Evolutionary conservation across 73 alveolate genomes (phyloP).

Genomic region (Paramecium pentaurelia): DNA sequence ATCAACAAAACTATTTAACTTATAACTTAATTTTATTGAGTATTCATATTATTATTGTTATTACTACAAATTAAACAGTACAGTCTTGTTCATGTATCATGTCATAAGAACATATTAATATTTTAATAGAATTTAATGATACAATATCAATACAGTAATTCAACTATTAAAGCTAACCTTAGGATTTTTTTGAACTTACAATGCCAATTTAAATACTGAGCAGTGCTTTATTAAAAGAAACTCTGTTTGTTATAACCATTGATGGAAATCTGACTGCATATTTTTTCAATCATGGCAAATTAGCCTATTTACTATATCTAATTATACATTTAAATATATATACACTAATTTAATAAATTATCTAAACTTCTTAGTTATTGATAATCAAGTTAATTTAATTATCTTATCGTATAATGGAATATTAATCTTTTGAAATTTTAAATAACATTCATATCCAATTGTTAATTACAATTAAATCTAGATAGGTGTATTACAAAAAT

Average conservation of each 20-base stretch:
- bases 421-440: neutral
- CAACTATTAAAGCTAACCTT: neutral
- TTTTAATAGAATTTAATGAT: no score
- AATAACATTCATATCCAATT: neutral
- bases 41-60: no score
- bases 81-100: neutral
- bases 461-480: no score
- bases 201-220: neutral
- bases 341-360: neutral
- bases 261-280: neutral
- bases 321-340: neutral
- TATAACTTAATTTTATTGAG: no score
- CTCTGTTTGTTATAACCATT: neutral
- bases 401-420: neutral
- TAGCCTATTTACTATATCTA: neutral
- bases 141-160: no score
- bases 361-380: neutral
- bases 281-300: no score
- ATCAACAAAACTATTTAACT: no score
- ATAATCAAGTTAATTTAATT: neutral
- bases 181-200: neutral
- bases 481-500: neutral
- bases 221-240: neutral
- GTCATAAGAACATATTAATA: neutral
- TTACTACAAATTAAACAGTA: neutral